A percentile compares a stretch with the other conserved stretches of the same genome.
Conservation (phyloP, 257 asterid species). For the Plantago ovata region DNA sequence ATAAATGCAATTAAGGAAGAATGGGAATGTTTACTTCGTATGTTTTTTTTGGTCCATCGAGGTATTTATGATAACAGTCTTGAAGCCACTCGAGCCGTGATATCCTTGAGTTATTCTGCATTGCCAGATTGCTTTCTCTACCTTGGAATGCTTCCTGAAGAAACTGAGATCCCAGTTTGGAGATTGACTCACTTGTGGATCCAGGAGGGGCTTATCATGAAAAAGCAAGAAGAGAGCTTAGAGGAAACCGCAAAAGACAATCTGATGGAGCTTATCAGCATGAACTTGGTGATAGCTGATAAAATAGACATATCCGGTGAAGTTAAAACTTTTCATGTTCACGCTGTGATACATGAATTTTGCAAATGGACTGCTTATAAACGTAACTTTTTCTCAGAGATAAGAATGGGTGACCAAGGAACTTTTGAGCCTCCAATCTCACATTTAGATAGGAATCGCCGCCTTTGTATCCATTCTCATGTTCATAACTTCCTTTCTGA, state of each 20-base stretch:
- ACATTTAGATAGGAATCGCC: too few relatives aligned
- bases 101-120: slow-evolving; percentile 27
- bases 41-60: neutral
- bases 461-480: too few relatives aligned
- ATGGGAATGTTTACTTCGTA: slow-evolving; percentile 2
- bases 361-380: slow-evolving; percentile 9
- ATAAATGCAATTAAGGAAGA: neutral
- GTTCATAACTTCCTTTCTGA: too few relatives aligned
- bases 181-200: slow-evolving; percentile 28
- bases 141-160: slow-evolving; percentile 26
- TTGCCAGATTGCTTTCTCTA: slow-evolving; percentile 31
- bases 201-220: slow-evolving; percentile 28
- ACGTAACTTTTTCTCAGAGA: too few relatives aligned
- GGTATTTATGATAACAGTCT: neutral
- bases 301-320: slow-evolving; percentile 24
- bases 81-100: slow-evolving; percentile 6
- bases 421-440: too few relatives aligned
- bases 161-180: slow-evolving; percentile 19
- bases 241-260: slow-evolving; percentile 24
- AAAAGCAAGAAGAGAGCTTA: slow-evolving; percentile 1
- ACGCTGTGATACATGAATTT: slow-evolving; percentile 28
- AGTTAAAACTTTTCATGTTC: slow-evolving; percentile 32
- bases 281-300: slow-evolving; percentile 26
- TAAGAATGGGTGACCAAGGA: too few relatives aligned
- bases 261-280: slow-evolving; percentile 22